These are phyloP conservation scores for Salix udensis DNA, from an alignment of 345 rosid species.

Conservation along the genomic window DNA sequence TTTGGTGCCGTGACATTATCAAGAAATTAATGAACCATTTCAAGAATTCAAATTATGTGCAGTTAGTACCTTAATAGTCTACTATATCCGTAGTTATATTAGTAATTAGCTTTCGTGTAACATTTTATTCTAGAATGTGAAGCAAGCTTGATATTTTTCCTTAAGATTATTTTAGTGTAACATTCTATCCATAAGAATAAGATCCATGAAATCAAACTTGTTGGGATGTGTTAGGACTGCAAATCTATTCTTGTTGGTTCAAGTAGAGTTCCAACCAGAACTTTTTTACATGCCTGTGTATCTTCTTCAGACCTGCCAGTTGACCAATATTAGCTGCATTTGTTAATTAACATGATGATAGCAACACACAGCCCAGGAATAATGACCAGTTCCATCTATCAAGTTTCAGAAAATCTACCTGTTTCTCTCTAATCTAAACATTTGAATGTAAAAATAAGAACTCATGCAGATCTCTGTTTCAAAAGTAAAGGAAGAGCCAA, in stretches of 20 bases:
- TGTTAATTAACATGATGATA: not conserved
- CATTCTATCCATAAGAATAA: no score
- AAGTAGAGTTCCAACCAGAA: not conserved
- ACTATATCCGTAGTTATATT: no score
- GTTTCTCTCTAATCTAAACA: not conserved
- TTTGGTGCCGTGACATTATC: no score
- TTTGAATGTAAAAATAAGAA: not conserved
- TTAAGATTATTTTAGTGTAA: no score
- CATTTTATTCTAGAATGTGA: no score
- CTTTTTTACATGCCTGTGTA: not conserved
- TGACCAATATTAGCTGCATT: not conserved
- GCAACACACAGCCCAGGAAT: not conserved
- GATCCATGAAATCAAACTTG: no score
- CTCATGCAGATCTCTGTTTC: not conserved
- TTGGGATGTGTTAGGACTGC: not conserved
- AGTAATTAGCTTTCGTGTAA: no score
- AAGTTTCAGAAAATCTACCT: not conserved
- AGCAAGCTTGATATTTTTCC: no score
- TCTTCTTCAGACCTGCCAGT: no score
- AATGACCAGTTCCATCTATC: not conserved
- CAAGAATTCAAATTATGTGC: no score
- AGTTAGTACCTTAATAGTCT: no score
- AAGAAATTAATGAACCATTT: no score
- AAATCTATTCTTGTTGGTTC: not conserved
- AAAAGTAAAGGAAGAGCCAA: not conserved